phyloP scores from a whole-genome alignment of 2,329 filamentous ascomycete genomes.

The Dendrostoma leiphaemia region DNA sequence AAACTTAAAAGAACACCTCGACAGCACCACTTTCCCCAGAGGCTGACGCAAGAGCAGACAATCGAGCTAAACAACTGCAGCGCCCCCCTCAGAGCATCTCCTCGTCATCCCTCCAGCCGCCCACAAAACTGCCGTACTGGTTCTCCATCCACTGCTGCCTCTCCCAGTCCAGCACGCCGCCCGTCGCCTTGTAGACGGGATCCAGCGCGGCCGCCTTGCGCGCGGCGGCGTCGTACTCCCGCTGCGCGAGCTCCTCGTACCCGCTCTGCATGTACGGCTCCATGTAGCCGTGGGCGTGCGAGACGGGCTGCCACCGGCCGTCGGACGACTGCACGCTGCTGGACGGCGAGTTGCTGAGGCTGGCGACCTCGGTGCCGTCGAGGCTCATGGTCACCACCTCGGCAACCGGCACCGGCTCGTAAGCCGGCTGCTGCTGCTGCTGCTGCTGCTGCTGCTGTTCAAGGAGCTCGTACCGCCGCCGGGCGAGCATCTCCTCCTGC shows the following conservation, averaged over 20 bases:
- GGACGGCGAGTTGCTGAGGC: constrained; percentile 23
- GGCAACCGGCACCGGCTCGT: constrained; percentile 21
- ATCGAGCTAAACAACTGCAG: background rate
- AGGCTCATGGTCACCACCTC: constrained; percentile 46
- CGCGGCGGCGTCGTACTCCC: constrained; percentile 58
- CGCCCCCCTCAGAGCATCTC: constrained; percentile 14
- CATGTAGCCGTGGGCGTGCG: constrained; percentile 42
- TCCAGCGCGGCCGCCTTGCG: constrained; percentile 53
- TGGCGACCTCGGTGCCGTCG: constrained; percentile 42
- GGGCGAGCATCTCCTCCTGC: constrained; percentile 58
- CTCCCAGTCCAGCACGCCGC: constrained; percentile 37
- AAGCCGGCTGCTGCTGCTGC: too few relatives aligned
- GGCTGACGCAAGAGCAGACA: background rate
- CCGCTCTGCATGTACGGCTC: constrained; percentile 86
- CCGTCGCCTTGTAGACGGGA: constrained; percentile 59
- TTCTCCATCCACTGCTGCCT: constrained; percentile 62
- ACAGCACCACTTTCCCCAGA: background rate
- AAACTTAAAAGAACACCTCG: too few relatives aligned
- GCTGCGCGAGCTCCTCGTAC: constrained; percentile 68
- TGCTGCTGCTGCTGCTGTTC: constrained; percentile 41
- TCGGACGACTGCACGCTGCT: constrained; percentile 47
- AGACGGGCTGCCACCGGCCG: constrained; percentile 45
- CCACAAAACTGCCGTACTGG: constrained; percentile 60
- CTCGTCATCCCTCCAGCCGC: constrained; percentile 17
- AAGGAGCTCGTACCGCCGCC: constrained; percentile 60